Evolutionary conservation across 495 filamentous ascomycete genomes (phyloP), one percentile per base, ranked within the genome.

Genomic region (Lasiosphaeriaceae sp.): DNA sequence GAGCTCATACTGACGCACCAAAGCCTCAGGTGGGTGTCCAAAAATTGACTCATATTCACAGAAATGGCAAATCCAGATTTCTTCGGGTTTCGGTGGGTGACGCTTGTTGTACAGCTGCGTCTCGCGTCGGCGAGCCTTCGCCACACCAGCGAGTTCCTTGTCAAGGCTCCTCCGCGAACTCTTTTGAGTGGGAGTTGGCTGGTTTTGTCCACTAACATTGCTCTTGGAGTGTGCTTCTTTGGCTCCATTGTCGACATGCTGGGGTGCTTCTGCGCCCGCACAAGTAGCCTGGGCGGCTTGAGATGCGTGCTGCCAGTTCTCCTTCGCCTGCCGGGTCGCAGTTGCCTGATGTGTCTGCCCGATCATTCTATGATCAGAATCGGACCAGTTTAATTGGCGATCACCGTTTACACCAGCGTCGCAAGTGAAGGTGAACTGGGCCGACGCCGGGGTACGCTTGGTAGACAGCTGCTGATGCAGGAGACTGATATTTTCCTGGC

Each of bases 51-150:
- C 89, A 63, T 95, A 92, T 64, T 94, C 87, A 68, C 90, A 93
- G 67, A 95, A 92, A 60, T 94, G 91, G 72, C 94, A 98, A 47
- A 97, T 90, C 90, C 92, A 97, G 23, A 89, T 82, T 58, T 95
- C 90, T 58, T 92, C 86, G 31, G 80, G 69, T 24, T 79, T 80
- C 0, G 87, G 86, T 5, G 87, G 87, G 60, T 94, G 85, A 57
- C 89, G 88, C 58, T 81, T 84, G 62, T 96, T 95, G 49, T 82
- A 74, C 55, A 86, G 57, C 55, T 69, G 63, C 1, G 71, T 74
- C 44, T 73, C 65, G 29, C 66, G 70, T 9, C 71, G 75, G 1
- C 76, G 74, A 11, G 71, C 68, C 48, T 57, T 67, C 12, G 74
- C 77, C 41, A 63, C 66, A 17, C 61, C 63, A 23, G 44, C 19